A percentile compares a stretch with the other conserved stretches of the same genome.
phyloP scores from a whole-genome alignment of 306 rosid species.

The Coriaria nepalensis region DNA sequence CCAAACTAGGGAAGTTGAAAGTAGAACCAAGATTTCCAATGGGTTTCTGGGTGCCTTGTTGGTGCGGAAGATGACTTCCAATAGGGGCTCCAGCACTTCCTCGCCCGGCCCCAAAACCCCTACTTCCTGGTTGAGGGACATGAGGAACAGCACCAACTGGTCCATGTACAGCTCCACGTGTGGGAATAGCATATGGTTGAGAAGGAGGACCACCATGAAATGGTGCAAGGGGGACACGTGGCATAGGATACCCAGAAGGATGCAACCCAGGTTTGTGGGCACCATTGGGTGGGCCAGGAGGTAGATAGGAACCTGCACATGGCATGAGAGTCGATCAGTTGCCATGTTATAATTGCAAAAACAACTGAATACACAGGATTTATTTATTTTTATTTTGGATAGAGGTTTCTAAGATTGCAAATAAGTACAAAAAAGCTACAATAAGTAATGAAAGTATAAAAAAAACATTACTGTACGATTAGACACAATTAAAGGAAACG shows the following conservation, averaged over 20 bases:
- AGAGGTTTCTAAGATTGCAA: too few relatives aligned
- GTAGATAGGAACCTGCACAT: constrained; percentile 57
- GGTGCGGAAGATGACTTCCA: constrained; percentile 85
- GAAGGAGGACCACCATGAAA: constrained; percentile 89
- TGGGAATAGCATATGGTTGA: constrained; percentile 98
- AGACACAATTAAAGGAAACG: background rate
- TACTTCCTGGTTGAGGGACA: constrained; percentile 83
- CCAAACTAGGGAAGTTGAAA: constrained; percentile 68
- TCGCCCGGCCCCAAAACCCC: constrained; percentile 90
- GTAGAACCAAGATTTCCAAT: constrained; percentile 68
- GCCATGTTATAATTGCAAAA: background rate
- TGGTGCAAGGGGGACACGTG: constrained; percentile 69
- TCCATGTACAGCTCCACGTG: constrained; percentile 95
- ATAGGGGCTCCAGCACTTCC: constrained; percentile 73
- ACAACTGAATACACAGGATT: too few relatives aligned
- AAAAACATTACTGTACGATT: too few relatives aligned
- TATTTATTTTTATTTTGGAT: too few relatives aligned
- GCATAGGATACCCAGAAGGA: constrained; percentile 79
- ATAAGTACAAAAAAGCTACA: too few relatives aligned
- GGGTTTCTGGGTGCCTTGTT: constrained; percentile 74
- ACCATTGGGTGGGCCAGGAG: constrained; percentile 89
- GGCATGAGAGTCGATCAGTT: constrained; percentile 3
- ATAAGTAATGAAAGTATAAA: too few relatives aligned
- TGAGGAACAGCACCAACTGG: constrained; percentile 99
- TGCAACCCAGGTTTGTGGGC: constrained; percentile 87